Base-by-base conservation (phyloP, 768 basidiomycete species). In the Tulasnella sp. region DNA sequence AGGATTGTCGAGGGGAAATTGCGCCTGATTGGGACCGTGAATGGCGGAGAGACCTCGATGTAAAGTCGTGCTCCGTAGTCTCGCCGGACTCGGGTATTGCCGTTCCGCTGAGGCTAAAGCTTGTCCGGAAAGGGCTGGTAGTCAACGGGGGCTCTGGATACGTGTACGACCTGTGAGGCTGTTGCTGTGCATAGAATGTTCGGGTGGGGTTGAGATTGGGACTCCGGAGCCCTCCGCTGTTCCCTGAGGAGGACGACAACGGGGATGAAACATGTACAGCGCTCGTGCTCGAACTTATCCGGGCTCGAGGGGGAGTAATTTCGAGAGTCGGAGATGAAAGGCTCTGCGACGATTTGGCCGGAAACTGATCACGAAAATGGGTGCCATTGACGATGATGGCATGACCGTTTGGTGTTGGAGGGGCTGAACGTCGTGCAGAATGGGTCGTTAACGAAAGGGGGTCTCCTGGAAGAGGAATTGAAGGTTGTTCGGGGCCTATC, bases 71-170 rank as follows among this genome's bases (percentile, higher is more conserved):
- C 27, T 27, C 55, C 19, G 31, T 21, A 23, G n/a, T 4, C 15
- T 19, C 46, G 9, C 19, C 45, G 15, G 45, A 37, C 17, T 58
- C 40, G n/a, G 48, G 46, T 49, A 39, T 42, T 15, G 23, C 31
- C 12, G n/a, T n/a, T n/a, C n/a, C n/a, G n/a, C 27, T 21, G n/a
- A 58, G 41, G 31, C 32, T 49, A 39, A 58, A 58, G 37, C 46
- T 39, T 25, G 57, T 34, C 29, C 57, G 27, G 4, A 34, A 29
- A 15, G 54, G 54, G 34, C 57, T 50, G 6, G 57, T 37, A 5
- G 34, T 51, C 8, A 49, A 21, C 8, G 57, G 57, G 15, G 46
- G 34, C 9, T 57, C 42, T 17, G 54, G 54, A 31, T 57, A 57
- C 9, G n/a, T 23, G 27, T 12, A 36, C 23, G 25, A 21, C n/a